Evolutionary conservation across 2,329 filamentous ascomycete genomes (phyloP), one percentile per base, ranked within the genome.

Genomic region (Calonectria montana): DNA sequence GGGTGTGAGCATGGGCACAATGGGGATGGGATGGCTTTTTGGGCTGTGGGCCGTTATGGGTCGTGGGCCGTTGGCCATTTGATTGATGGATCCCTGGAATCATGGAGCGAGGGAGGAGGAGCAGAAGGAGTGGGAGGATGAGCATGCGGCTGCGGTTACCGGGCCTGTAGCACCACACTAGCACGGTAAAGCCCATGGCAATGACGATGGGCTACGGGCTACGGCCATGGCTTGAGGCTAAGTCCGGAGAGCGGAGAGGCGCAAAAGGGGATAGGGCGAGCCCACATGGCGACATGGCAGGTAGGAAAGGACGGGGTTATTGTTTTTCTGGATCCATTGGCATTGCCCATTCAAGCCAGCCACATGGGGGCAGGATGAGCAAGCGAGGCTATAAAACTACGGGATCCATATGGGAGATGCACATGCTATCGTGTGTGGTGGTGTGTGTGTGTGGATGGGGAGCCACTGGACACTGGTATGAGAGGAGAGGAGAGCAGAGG

Each of bases 211-310:
- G 29, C 55, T 37, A 59, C n/a, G 53, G 53, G 31, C 31, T 37
- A 62, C 23, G 57, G 57, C 37, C 37, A 64, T 64, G 61, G 61
- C 61, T 64, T 64, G 43, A n/a, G 25, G 41, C 61, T 64, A 65
- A 35, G 37, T 68, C 45, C 66, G 43, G 66, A 50, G 66, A 41
- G 67, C 29, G 61, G 57, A 31, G 47, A 45, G 61, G 55, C 59
- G 47, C 59, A 65, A 43, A 45, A 35, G 27, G 35, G 48, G 41
- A 21, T 66, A 57, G 61, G 37, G 47, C 66, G 59, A 69, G 45
- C 41, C 57, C 66, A 63, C 66, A 65, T 57, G 50, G 55, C 41
- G 50, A 59, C 65, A 61, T 67, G 64, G 21, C 35, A 55, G 63
- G 48, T 45, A 55, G 29, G 43, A 29, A 31, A 35, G 18, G 41